Conservation (phyloP, 441 rosid species). For the Gossypium trilobum region DNA sequence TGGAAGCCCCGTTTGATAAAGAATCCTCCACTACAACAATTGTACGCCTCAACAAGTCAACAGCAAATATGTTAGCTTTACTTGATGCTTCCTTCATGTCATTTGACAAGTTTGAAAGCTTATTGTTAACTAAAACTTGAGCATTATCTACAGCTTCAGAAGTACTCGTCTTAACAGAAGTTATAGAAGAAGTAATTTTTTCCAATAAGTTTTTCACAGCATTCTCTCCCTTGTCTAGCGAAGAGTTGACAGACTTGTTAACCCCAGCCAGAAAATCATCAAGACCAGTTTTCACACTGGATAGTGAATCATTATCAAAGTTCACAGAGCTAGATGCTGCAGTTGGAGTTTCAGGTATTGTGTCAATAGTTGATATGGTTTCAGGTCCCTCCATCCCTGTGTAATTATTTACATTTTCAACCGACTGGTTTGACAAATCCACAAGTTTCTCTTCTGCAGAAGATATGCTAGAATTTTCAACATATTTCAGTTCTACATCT, state of each 20-base stretch:
- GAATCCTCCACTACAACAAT: slow-evolving; percentile 57
- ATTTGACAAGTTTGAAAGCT: slow-evolving; percentile 39
- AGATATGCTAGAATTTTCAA: slow-evolving; percentile 33
- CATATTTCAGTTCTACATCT: slow-evolving; percentile 31
- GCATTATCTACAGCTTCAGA: slow-evolving; percentile 53
- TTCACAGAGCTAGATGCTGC: slow-evolving; percentile 29
- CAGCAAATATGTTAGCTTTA: slow-evolving; percentile 42
- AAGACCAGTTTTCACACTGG: slow-evolving; percentile 36
- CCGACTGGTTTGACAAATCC: slow-evolving; percentile 29
- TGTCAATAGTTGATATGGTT: slow-evolving; percentile 26
- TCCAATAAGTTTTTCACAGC: slow-evolving; percentile 51
- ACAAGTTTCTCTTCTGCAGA: slow-evolving; percentile 30
- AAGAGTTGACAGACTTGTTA: slow-evolving; percentile 40
- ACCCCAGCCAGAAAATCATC: slow-evolving; percentile 44
- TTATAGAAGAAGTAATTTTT: slow-evolving; percentile 41
- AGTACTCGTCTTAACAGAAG: slow-evolving; percentile 49
- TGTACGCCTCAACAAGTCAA: slow-evolving; percentile 57
- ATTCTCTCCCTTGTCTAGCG: slow-evolving; percentile 49
- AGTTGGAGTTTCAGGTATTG: slow-evolving; percentile 32
- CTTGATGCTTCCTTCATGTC: slow-evolving; percentile 50
- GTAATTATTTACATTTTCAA: slow-evolving; percentile 29
- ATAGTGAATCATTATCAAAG: slow-evolving; percentile 29
- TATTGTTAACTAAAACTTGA: slow-evolving; percentile 41
- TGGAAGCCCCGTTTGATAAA: slow-evolving; percentile 51
- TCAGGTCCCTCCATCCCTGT: slow-evolving; percentile 33